phyloP scores from a whole-genome alignment of 78 protist species.

The Trichosphaerium sp. region DNA sequence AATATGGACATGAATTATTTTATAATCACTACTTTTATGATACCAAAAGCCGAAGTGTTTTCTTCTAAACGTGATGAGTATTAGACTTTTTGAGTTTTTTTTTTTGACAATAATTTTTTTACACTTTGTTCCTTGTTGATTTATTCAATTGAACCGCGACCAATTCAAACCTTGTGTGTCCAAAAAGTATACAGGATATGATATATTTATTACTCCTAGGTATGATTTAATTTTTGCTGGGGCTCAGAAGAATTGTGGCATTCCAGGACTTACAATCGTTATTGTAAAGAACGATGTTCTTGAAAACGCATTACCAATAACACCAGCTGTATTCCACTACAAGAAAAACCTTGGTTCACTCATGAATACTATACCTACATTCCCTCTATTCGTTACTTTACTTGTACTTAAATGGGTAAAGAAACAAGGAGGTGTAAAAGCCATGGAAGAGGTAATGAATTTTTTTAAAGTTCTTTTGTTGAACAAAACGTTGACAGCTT shows the following conservation, averaged over 20 bases:
- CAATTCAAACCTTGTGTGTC: too few relatives aligned
- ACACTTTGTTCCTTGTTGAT: too few relatives aligned
- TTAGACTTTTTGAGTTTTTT: too few relatives aligned
- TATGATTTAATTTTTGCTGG: conserved; percentile 88
- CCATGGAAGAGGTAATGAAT: background rate
- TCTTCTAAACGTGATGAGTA: too few relatives aligned
- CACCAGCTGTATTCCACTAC: conserved; percentile 36
- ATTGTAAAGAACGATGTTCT: conserved; percentile 63
- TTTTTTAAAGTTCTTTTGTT: too few relatives aligned
- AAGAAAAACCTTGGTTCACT: conserved; percentile 37
- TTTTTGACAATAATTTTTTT: too few relatives aligned
- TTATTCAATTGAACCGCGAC: too few relatives aligned
- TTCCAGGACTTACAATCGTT: conserved; percentile 83
- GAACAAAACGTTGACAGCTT: conserved; percentile 13
- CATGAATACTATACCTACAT: conserved; percentile 52
- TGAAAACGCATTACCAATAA: conserved; percentile 8
- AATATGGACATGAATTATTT: too few relatives aligned
- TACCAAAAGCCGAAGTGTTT: too few relatives aligned
- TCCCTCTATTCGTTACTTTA: conserved; percentile 63
- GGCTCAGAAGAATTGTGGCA: conserved; percentile 94
- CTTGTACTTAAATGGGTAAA: conserved; percentile 71
- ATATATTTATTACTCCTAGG: conserved; percentile 81
- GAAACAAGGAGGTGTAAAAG: conserved; percentile 69
- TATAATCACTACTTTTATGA: too few relatives aligned
- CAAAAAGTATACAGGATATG: too few relatives aligned